Evolutionary conservation across 805 yeast genomes (phyloP).

Genomic region (Candida methanosorbosa): DNA sequence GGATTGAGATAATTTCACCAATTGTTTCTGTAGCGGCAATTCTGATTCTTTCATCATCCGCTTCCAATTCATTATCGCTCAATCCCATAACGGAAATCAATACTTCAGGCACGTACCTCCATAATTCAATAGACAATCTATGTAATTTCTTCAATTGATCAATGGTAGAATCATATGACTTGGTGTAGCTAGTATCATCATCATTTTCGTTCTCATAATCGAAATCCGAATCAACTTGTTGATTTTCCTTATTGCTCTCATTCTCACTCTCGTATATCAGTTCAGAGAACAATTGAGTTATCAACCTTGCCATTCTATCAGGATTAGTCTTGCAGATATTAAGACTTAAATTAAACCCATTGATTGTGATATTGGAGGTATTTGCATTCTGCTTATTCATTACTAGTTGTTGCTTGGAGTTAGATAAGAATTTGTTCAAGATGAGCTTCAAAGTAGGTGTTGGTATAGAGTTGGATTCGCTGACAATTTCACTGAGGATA

Average conservation of each 20-base stretch:
- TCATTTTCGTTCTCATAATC: slow-evolving; percentile 16
- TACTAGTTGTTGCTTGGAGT: slow-evolving; percentile 19
- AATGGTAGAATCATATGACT: slow-evolving; percentile 4
- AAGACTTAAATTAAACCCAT: slow-evolving; percentile 59
- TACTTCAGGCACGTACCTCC: slow-evolving; percentile 74
- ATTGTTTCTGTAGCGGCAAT: slow-evolving; percentile 64
- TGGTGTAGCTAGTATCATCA: slow-evolving; percentile 8
- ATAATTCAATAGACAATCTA: slow-evolving; percentile 51
- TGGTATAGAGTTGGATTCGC: slow-evolving; percentile 63
- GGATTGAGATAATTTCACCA: slow-evolving; percentile 49
- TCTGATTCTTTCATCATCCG: slow-evolving; percentile 57
- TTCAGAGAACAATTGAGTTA: slow-evolving; percentile 77
- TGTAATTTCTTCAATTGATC: slow-evolving; percentile 55
- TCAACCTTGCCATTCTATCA: slow-evolving; percentile 65
- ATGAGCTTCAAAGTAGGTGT: slow-evolving; percentile 51
- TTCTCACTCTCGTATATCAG: slow-evolving; percentile 43
- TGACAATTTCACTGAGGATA: slow-evolving; percentile 63
- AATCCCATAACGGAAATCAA: slow-evolving; percentile 69
- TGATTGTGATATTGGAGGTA: slow-evolving; percentile 25
- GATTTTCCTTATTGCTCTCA: slow-evolving; percentile 14
- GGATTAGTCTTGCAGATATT: slow-evolving; percentile 60
- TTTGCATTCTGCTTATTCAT: slow-evolving; percentile 5
- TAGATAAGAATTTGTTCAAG: slow-evolving; percentile 49
- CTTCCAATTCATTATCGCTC: slow-evolving; percentile 69
- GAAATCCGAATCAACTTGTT: slow-evolving; percentile 11